Evolutionary conservation across 2,329 filamentous ascomycete species (phyloP).

Genomic region (Aspergillus tanneri): DNA sequence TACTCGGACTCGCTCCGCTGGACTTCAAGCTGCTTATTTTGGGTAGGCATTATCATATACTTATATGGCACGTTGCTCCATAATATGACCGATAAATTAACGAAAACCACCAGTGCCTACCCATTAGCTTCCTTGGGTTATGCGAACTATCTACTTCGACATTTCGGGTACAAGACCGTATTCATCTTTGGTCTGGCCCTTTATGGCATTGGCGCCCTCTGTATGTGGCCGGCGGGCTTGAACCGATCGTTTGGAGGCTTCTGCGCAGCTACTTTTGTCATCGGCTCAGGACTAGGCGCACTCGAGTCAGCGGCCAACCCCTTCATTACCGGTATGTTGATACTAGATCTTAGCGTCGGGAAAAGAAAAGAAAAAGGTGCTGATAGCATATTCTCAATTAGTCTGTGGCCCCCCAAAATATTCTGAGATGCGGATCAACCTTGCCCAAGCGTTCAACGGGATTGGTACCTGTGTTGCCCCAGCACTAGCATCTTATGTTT

Average conservation of each 20-base stretch:
- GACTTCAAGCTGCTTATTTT: constrained; percentile 65
- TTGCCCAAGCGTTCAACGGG: constrained; percentile 75
- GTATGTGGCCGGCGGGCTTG: constrained; percentile 80
- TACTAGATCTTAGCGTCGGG: background rate
- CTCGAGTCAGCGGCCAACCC: constrained; percentile 78
- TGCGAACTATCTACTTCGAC: constrained; percentile 62
- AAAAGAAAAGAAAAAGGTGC: constrained; percentile 31
- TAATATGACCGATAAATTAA: background rate
- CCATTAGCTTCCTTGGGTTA: constrained; percentile 55
- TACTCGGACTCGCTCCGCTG: constrained; percentile 58
- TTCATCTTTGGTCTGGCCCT: constrained; percentile 73
- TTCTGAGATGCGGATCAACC: constrained; percentile 73
- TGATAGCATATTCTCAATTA: constrained; percentile 26
- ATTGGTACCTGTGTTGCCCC: constrained; percentile 73
- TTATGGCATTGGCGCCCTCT: constrained; percentile 71
- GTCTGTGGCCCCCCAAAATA: constrained; percentile 74
- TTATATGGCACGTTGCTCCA: background rate
- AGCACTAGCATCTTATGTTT: constrained; percentile 69
- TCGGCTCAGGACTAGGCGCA: constrained; percentile 70
- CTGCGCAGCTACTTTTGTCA: constrained; percentile 68
- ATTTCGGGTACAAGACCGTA: constrained; percentile 75
- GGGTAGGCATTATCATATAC: constrained; percentile 44
- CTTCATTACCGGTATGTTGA: constrained; percentile 59
- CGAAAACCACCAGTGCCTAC: constrained; percentile 44
- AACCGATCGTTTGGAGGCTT: constrained; percentile 72